phyloP scores from a whole-genome alignment of 192 early-diverging fungal genomes.

The Backusella luteola region DNA sequence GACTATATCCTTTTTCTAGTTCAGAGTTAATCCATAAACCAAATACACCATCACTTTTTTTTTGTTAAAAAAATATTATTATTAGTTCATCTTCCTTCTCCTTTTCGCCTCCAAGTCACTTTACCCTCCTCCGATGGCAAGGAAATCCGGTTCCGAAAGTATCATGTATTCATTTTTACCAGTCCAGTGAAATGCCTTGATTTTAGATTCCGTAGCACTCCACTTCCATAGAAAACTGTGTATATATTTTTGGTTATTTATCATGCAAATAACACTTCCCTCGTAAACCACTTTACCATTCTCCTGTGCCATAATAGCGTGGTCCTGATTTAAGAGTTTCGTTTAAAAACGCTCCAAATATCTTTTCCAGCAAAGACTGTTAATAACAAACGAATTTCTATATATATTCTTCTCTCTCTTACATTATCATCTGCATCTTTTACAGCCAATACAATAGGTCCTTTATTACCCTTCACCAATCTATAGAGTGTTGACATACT shows the following conservation, averaged over 20 bases:
- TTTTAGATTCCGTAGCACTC: slow-evolving; percentile 33
- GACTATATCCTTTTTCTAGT: slow-evolving; percentile 67
- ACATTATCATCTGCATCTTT: slow-evolving; percentile 59
- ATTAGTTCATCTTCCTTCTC: not conserved
- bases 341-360: slow-evolving; percentile 78
- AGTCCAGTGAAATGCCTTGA: slow-evolving; percentile 60
- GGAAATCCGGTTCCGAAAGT: slow-evolving; percentile 63
- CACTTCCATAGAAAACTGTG: slow-evolving; percentile 74
- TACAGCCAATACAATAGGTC: slow-evolving; percentile 64
- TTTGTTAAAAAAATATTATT: not conserved
- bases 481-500: slow-evolving; percentile 81
- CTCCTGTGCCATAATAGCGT: slow-evolving; percentile 77
- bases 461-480: slow-evolving; percentile 52
- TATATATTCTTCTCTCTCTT: not conserved
- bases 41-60: slow-evolving; percentile 61
- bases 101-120: not conserved
- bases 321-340: slow-evolving; percentile 62
- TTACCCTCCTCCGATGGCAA: slow-evolving; percentile 74
- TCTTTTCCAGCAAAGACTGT: not conserved
- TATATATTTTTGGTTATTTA: not conserved
- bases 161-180: slow-evolving; percentile 81
- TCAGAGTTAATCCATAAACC: slow-evolving; percentile 76
- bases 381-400: not conserved
- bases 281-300: slow-evolving; percentile 53
- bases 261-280: not conserved